Base-by-base conservation (phyloP, 306 rosid genomes). In the Prunus dulcis region DNA sequence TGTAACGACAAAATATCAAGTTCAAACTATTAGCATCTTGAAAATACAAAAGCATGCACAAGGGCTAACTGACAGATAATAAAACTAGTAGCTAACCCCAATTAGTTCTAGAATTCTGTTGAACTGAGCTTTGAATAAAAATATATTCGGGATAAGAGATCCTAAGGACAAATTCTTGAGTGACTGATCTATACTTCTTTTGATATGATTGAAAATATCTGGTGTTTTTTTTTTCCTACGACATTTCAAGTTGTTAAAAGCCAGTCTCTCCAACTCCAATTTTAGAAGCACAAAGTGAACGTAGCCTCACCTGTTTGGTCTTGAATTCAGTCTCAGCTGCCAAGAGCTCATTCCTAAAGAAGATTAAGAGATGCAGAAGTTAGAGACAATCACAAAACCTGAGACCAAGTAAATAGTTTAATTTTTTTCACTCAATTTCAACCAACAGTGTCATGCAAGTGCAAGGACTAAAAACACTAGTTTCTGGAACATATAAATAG, bases 251-350 rank as follows among this genome's bases (percentile, higher is more conserved):
- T 38, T 67, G n/a, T 46, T 67, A 45, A 12, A 20, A 13, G n/a
- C 34, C 51, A 52, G 12, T 38, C 7, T 19, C 20, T 41, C 27
- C 51, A n/a, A 5, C 14, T 15, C 43, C 30, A 38, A 22, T 23
- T 28, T 43, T 15, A 38, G 8, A 63, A 62, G 34, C 9, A 19
- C 22, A 18, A 27, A 45, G 45, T 32, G 79, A 75, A 19, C 61
- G 71, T 56, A 51, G 70, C 58, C 67, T 84, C 82, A 95, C 98
- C 95, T 92, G 89, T 27, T 91, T 72, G 63, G 83, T 72, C 82
- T 92, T 84, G 72, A 58, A 64, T 55, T 90, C 93, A 41, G 65
- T 71, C 28, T 88, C 92, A 18, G 78, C 84, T 76, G 79, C 81
- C 74, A 74, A 46, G 19, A 0, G 19, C 86, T 89, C 93, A 47